Base-by-base conservation (phyloP, 306 rosid species). In the Begonia masoniana region DNA sequence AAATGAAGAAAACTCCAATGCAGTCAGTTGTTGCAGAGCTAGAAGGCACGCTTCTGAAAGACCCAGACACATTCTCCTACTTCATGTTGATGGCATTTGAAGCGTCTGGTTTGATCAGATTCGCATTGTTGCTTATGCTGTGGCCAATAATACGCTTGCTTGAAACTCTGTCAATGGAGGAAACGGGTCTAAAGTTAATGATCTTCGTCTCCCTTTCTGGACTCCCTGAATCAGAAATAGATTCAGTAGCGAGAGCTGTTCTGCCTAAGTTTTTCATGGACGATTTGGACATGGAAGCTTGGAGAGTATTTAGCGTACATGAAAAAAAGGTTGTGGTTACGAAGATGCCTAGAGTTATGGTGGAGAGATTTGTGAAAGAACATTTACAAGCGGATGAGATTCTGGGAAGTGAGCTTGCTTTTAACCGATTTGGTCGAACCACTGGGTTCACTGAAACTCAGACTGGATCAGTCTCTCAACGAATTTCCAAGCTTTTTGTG, bases 11-110 rank as follows among this genome's bases (percentile, higher is more conserved):
- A 55, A 19, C 16, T 12, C 15, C 15, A 46, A 56, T 74, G 95
- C 78, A 76, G 12, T 71, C 94, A 4, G 79, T 81, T 13, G 80
- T 75, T 17, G 74, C 82, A 0, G 94, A 86, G 79, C 74, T 91
- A n/a, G 96, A 91, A 74, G 99, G 96, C 13, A 69, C 88, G 6
- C 86, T 91, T 51, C 53, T 91, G 41, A 83, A 70, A 63, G 78
- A 80, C 56, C 41, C 71, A 0, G 81, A 81, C 58, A 48, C 75
- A 0, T 91, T 86, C 71, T 75, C 92, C 9, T 91, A 83, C 78
- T 86, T 83, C 78, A 81, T 86, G 96, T 47, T 91, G 19, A 72
- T 86, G 4, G 86, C 99, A 11, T 91, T 86, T 14, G 99, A 91
- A 59, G 82, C 94, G 0, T 83, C 96, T 0, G 88, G 99, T 47